phyloP scores from a whole-genome alignment of 2,329 filamentous ascomycete genomes.

The Erysiphe pulchra region DNA sequence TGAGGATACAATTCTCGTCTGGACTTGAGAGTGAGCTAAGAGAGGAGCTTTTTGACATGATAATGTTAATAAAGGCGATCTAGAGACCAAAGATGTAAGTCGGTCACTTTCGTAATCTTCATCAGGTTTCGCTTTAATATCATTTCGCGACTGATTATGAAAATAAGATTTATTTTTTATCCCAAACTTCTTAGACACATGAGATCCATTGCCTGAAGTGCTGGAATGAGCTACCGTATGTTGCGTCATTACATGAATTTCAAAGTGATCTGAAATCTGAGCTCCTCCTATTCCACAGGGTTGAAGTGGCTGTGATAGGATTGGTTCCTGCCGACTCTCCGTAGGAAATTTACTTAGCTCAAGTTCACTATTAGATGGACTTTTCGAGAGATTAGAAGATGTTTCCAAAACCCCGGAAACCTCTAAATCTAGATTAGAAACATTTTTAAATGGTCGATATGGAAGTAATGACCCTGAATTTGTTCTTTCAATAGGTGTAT shows the following conservation, averaged over 20 bases:
- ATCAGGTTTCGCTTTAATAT: not conserved
- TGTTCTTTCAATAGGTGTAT: slow-evolving; percentile 15
- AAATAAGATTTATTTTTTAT: not conserved
- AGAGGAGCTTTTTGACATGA: not conserved
- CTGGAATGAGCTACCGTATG: not conserved
- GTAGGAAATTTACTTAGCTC: not conserved
- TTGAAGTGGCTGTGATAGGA: slow-evolving; percentile 18
- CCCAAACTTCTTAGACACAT: not conserved
- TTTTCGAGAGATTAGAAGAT: not conserved
- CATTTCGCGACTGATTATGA: not conserved
- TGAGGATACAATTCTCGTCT: not conserved
- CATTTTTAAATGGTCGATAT: slow-evolving; percentile 24
- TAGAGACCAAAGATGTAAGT: too few relatives aligned
- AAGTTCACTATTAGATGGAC: not conserved
- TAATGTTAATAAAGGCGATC: not conserved
- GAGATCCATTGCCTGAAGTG: not conserved
- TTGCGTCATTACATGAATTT: slow-evolving; percentile 22
- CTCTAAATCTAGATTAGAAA: slow-evolving; percentile 7
- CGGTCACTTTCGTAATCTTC: not conserved
- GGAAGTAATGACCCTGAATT: slow-evolving; percentile 25
- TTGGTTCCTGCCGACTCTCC: slow-evolving; percentile 1
- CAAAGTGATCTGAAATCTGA: slow-evolving; percentile 37
- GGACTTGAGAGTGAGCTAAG: not conserved
- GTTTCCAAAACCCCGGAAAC: slow-evolving; percentile 2
- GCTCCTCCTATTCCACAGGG: slow-evolving; percentile 33